These are phyloP conservation scores for Nicotiana tabacum DNA, from an alignment of 257 asterid genomes.

Conservation along the genomic window DNA sequence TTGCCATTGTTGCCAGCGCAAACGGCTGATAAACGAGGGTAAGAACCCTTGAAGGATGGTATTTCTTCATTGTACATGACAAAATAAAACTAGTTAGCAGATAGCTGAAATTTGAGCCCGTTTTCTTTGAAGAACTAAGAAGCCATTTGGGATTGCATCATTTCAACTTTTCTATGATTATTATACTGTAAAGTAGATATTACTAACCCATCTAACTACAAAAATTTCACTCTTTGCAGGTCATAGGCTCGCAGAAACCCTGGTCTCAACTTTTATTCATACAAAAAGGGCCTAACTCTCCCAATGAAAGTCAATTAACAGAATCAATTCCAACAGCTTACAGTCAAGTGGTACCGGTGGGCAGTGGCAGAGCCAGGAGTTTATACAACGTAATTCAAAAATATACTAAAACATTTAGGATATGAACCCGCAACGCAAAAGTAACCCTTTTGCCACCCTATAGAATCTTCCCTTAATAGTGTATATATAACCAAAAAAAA, in stretches of 20 bases:
- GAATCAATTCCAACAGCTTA: not conserved
- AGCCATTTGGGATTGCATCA: not conserved
- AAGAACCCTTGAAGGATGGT: conserved; percentile 43
- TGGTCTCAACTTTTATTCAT: not conserved
- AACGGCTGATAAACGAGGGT: conserved; percentile 40
- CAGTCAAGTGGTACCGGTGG: too few relatives aligned
- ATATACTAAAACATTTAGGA: too few relatives aligned
- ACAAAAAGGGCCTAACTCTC: not conserved
- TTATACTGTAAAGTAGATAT: not conserved
- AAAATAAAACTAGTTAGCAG: not conserved
- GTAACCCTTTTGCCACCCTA: too few relatives aligned
- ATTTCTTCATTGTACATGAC: conserved; percentile 17
- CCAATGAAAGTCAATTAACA: not conserved
- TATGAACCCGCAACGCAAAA: too few relatives aligned
- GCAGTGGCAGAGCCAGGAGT: too few relatives aligned
- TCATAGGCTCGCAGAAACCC: not conserved
- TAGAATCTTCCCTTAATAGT: too few relatives aligned
- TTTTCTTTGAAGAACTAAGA: not conserved
- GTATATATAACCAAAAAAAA: too few relatives aligned
- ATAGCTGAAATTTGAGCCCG: not conserved
- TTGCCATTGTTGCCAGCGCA: conserved; percentile 30
- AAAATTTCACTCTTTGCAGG: not conserved
- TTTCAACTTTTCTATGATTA: not conserved
- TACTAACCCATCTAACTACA: not conserved
- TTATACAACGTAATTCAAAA: too few relatives aligned